phyloP scores from a whole-genome alignment of 2,329 filamentous ascomycete species.

The Xylaria sp. region DNA sequence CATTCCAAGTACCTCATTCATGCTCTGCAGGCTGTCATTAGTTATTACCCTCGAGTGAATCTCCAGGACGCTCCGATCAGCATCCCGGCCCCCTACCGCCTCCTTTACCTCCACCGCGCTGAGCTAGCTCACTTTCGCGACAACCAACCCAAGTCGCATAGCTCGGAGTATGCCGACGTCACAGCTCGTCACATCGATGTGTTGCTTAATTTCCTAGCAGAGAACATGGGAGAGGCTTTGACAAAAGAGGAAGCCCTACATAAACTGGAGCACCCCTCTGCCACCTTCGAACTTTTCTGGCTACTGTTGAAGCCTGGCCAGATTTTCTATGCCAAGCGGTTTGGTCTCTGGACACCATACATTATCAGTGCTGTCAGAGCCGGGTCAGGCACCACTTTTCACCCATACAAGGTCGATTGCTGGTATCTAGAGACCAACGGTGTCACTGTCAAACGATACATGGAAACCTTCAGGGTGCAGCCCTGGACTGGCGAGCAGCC shows the following conservation, averaged over 20 bases:
- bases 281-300: constrained; percentile 54
- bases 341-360: constrained; percentile 49
- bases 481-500: constrained; percentile 52
- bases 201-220: constrained; percentile 50
- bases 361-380: constrained; percentile 47
- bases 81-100: constrained; percentile 52
- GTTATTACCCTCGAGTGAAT: constrained; percentile 53
- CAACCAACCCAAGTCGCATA: constrained; percentile 49
- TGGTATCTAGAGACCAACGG: constrained; percentile 48
- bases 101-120: constrained; percentile 54
- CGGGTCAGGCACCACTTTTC: constrained; percentile 5
- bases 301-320: constrained; percentile 53
- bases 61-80: constrained; percentile 44
- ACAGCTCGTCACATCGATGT: constrained; percentile 52
- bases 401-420: constrained; percentile 38
- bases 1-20: constrained; percentile 53
- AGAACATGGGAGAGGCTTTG: constrained; percentile 45
- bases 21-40: constrained; percentile 53
- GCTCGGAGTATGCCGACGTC: constrained; percentile 46
- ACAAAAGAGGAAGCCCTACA: constrained; percentile 49
- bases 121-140: constrained; percentile 50
- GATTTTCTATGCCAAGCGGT: constrained; percentile 50
- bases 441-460: constrained; percentile 45
- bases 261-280: constrained; percentile 44
- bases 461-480: constrained; percentile 44